Conservation (phyloP, 2,329 filamentous ascomycete genomes). For the Cladobotryum protrusum region DNA sequence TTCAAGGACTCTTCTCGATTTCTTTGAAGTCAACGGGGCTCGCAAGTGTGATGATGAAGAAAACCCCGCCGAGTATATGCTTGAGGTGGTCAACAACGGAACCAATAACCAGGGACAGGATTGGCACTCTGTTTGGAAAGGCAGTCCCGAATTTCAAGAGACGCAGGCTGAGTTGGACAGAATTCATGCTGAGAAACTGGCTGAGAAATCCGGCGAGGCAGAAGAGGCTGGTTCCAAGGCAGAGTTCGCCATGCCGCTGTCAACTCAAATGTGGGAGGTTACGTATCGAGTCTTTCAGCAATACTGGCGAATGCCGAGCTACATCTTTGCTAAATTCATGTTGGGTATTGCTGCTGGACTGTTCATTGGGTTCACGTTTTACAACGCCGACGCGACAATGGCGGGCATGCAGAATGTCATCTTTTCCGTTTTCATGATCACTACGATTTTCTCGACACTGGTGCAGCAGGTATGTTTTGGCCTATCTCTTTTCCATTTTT, state of each 20-base stretch:
- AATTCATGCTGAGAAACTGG: slow-evolving; percentile 47
- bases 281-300: slow-evolving; percentile 68
- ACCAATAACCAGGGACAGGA: slow-evolving; percentile 39
- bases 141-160: slow-evolving; percentile 42
- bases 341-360: slow-evolving; percentile 56
- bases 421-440: slow-evolving; percentile 69
- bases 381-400: slow-evolving; percentile 43
- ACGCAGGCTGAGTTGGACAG: slow-evolving; percentile 57
- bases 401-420: slow-evolving; percentile 71
- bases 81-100: slow-evolving; percentile 44
- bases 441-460: slow-evolving; percentile 66
- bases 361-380: slow-evolving; percentile 74
- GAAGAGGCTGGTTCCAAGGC: slow-evolving; percentile 31
- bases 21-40: slow-evolving; percentile 61
- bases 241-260: slow-evolving; percentile 75
- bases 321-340: slow-evolving; percentile 67
- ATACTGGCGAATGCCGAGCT: slow-evolving; percentile 75
- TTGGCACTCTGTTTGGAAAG: slow-evolving; percentile 64
- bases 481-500: slow-evolving; percentile 19
- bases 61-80: slow-evolving; percentile 73
- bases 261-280: slow-evolving; percentile 57
- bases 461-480: slow-evolving; percentile 48
- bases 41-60: slow-evolving; percentile 52
- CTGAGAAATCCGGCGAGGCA: slow-evolving; percentile 12
- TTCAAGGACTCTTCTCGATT: slow-evolving; percentile 49